Evolutionary conservation across 2,329 filamentous ascomycete species (phyloP).

Genomic region (Botryotinia globosa): DNA sequence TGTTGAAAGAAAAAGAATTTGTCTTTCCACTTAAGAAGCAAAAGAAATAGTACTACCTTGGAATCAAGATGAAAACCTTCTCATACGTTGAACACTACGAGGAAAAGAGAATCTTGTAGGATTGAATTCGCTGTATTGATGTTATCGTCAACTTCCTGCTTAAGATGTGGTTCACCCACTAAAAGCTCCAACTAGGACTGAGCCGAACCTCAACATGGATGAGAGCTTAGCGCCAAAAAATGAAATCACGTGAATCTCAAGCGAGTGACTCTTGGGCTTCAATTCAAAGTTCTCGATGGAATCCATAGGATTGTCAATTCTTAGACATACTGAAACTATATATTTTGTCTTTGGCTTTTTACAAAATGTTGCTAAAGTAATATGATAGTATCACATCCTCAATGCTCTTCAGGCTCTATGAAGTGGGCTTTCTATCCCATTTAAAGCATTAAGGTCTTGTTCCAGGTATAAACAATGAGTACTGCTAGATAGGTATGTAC

Average conservation of each 20-base stretch:
- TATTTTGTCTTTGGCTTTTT: not conserved
- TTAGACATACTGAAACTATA: not conserved
- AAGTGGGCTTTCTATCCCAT: not conserved
- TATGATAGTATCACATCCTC: not conserved
- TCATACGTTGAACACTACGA: not conserved
- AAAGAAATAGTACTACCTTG: constrained; percentile 3
- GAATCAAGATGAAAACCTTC: not conserved
- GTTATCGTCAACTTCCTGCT: constrained; percentile 18
- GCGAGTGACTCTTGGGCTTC: not conserved
- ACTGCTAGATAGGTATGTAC: not conserved
- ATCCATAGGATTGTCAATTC: not conserved
- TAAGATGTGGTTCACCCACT: constrained; percentile 18
- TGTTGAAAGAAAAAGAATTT: constrained; percentile 15
- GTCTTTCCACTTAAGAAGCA: not conserved
- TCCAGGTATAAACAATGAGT: not conserved
- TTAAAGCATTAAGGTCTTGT: not conserved
- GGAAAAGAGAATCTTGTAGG: not conserved
- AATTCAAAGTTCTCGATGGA: not conserved
- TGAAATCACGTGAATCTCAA: not conserved
- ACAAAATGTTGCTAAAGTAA: not conserved
- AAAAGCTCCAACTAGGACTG: constrained; percentile 15
- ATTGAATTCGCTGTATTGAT: constrained; percentile 7
- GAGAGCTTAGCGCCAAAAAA: constrained; percentile 12
- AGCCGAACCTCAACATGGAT: constrained; percentile 20
- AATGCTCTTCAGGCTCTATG: not conserved